Conservation (phyloP, 257 asterid species). For the Jaltomata sinuosa region DNA sequence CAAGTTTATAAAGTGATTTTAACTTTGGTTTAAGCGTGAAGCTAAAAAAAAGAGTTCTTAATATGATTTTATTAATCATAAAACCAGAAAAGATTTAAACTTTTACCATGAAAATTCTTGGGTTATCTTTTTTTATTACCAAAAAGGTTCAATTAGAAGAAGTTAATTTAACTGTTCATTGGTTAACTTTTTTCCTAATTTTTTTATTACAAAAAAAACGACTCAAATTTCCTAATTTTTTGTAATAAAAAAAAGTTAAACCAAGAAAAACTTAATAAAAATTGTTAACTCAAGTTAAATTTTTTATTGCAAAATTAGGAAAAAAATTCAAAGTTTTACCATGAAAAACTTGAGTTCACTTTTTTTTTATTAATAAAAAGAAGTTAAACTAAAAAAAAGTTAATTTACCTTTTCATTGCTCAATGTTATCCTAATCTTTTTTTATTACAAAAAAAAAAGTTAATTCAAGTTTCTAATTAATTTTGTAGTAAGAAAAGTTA, state of each 20-base stretch:
- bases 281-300: not conserved
- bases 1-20: not conserved
- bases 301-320: not conserved
- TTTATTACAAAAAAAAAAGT: not conserved
- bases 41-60: too few relatives aligned
- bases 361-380: not conserved
- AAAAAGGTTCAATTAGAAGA: not conserved
- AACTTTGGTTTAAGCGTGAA: too few relatives aligned
- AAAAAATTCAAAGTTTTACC: too few relatives aligned
- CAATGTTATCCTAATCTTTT: not conserved
- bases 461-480: not conserved
- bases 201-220: not conserved
- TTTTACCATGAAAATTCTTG: not conserved
- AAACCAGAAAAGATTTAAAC: not conserved
- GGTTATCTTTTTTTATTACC: not conserved
- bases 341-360: not conserved
- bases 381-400: not conserved
- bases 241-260: not conserved
- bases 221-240: not conserved
- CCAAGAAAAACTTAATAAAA: not conserved
- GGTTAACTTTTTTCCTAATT: not conserved
- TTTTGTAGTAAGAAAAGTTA: not conserved
- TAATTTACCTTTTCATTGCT: not conserved
- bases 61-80: not conserved
- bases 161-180: not conserved